A percentile compares a stretch with the other conserved stretches of the same genome.
Evolutionary conservation across 345 rosid species (phyloP).

Genomic region (rapeseed (Brassica napus)): Da-Ae NC_063444.1:41778501-41779000

Average conservation of each 20-base stretch:
- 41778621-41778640: constrained; percentile 89
- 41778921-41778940: constrained; percentile 15
- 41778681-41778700: constrained; percentile 14
- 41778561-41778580: constrained; percentile 76
- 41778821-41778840: constrained; percentile 69
- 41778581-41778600: constrained; percentile 98
- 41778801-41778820: constrained; percentile 80
- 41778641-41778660: constrained; percentile 92
- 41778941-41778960: not conserved
- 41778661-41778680: constrained; percentile 46
- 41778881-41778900: constrained; percentile 90
- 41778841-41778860: constrained; percentile 69
- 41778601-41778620: constrained; percentile 82
- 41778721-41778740: not conserved
- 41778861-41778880: constrained; percentile 76
- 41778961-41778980: not conserved
- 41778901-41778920: constrained; percentile 52
- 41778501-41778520: constrained; percentile 94
- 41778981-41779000: constrained; percentile 74
- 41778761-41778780: constrained; percentile 77
- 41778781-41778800: constrained; percentile 88
- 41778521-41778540: constrained; percentile 87
- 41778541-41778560: constrained; percentile 75
- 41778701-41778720: constrained; percentile 3
- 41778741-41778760: constrained; percentile 6